Evolutionary conservation across 305 asterid species (phyloP).

Genomic region (Solanum hybrid): DNA sequence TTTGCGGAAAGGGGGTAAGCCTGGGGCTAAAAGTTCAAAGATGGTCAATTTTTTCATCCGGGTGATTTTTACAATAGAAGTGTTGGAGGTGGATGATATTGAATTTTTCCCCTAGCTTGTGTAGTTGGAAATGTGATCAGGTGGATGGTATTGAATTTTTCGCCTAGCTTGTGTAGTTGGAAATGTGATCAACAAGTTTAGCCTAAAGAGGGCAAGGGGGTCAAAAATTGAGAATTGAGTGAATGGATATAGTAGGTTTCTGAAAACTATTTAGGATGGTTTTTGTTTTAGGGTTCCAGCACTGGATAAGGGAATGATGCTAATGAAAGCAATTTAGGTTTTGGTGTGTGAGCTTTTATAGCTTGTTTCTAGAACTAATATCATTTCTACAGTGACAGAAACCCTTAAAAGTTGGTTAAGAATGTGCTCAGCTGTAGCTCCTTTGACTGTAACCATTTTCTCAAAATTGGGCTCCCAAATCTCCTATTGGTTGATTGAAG

Average conservation of each 20-base stretch:
- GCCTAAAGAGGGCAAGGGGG: background rate
- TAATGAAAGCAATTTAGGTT: background rate
- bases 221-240: background rate
- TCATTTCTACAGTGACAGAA: background rate
- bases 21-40: background rate
- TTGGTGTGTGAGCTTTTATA: background rate
- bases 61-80: background rate
- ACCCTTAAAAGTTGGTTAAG: background rate
- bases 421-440: background rate
- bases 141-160: background rate
- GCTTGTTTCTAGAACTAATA: background rate
- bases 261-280: background rate
- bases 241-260: background rate
- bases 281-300: background rate
- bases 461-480: background rate
- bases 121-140: background rate
- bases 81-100: background rate
- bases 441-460: background rate
- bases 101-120: background rate
- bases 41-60: background rate
- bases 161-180: too few relatives aligned
- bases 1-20: background rate
- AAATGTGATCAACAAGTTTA: background rate
- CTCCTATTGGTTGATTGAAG: background rate
- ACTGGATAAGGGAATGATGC: background rate